These are phyloP conservation scores for Emergomyces orientalis DNA, from an alignment of 2,329 filamentous ascomycete genomes.

Conservation along the genomic window DNA sequence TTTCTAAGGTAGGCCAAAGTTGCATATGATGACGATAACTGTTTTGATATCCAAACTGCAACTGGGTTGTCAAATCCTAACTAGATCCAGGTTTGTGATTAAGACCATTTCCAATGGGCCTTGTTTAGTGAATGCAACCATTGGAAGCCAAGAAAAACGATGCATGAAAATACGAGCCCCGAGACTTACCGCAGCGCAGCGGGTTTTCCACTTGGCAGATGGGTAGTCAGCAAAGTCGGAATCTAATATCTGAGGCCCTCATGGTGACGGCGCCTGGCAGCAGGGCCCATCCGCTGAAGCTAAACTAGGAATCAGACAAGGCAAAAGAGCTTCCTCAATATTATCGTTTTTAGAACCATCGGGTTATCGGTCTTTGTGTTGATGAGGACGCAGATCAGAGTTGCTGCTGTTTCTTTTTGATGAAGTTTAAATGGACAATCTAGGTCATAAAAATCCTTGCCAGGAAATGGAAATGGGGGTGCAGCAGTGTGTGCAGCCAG, in stretches of 20 bases:
- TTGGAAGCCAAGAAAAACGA: not conserved
- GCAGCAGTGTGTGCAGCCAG: too few relatives aligned
- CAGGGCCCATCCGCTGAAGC: not conserved
- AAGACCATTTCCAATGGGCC: not conserved
- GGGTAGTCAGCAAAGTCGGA: not conserved
- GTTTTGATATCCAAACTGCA: not conserved
- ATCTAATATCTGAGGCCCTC: not conserved
- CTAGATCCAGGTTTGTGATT: not conserved
- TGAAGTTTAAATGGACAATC: too few relatives aligned
- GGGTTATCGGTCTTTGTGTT: not conserved
- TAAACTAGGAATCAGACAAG: not conserved
- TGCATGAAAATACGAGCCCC: too few relatives aligned
- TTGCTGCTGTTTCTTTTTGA: not conserved
- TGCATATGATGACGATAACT: not conserved
- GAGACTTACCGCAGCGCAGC: too few relatives aligned
- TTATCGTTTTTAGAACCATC: not conserved
- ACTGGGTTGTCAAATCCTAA: not conserved
- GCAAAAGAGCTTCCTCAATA: not conserved
- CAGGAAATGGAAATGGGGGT: too few relatives aligned
- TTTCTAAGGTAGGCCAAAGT: not conserved
- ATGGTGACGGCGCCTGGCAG: not conserved
- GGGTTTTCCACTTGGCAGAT: not conserved
- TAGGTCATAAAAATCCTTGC: too few relatives aligned
- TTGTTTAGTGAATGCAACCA: not conserved
- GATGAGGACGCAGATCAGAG: too few relatives aligned